A percentile compares a stretch with the other conserved stretches of the same genome.
phyloP scores from a whole-genome alignment of 352 stramenopile species.

The Phytophthora fragariaefolia region DNA sequence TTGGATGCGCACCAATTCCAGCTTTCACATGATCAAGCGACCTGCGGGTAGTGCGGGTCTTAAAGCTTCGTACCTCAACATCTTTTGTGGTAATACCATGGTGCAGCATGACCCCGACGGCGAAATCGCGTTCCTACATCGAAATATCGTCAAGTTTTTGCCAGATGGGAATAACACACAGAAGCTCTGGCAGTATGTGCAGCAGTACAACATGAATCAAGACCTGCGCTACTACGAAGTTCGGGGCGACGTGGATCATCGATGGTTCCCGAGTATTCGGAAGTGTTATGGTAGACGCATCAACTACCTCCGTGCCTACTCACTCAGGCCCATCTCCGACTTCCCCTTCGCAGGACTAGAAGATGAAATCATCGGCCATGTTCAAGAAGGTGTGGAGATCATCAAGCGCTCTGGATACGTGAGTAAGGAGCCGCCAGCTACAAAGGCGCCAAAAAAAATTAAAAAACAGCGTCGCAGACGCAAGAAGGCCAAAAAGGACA shows the following conservation, averaged over 20 bases:
- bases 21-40: slow-evolving; percentile 66
- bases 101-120: slow-evolving; percentile 63
- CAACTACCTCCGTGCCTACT: slow-evolving; percentile 56
- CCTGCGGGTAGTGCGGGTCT: slow-evolving; percentile 56
- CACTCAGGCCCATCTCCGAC: slow-evolving; percentile 56
- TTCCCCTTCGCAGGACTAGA: slow-evolving; percentile 69
- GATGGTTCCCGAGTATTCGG: slow-evolving; percentile 60
- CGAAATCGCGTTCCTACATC: slow-evolving; percentile 66
- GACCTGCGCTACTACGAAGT: slow-evolving; percentile 57
- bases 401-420: slow-evolving; percentile 31
- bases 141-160: slow-evolving; percentile 68
- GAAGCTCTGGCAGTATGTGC: slow-evolving; percentile 51
- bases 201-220: slow-evolving; percentile 55
- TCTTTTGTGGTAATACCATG: slow-evolving; percentile 79
- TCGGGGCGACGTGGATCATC: slow-evolving; percentile 58
- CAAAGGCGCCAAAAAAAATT: slow-evolving; percentile 10
- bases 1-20: slow-evolving; percentile 77
- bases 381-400: slow-evolving; percentile 44
- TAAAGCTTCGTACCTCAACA: slow-evolving; percentile 42
- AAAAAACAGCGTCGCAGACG: slow-evolving; percentile 1
- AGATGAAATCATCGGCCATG: slow-evolving; percentile 49
- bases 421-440: slow-evolving; percentile 15
- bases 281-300: slow-evolving; percentile 67
- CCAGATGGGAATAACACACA: slow-evolving; percentile 41
- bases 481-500: not conserved